Base-by-base conservation (phyloP, 2,329 filamentous ascomycete genomes). In the Penicillium sp. region DNA sequence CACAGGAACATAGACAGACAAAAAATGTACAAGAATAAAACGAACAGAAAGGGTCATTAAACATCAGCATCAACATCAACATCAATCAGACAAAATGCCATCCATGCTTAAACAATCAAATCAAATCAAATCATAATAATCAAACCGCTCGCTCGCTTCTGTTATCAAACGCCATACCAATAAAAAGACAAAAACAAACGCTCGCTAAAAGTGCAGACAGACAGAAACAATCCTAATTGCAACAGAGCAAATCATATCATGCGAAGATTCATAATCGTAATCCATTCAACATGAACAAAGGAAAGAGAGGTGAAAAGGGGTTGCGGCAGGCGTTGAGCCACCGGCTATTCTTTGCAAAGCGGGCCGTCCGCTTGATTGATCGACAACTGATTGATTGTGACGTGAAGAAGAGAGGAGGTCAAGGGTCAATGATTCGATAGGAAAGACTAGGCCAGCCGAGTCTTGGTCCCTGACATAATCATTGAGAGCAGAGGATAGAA, bases 251-350 rank as follows among this genome's bases (percentile, higher is more conserved):
- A 12, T 21, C 43, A 49, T 54, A 59, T 57, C 55, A 51, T 58
- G 53, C n/a, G 30, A 59, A 57, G 50, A 42, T 33, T 45, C 50
- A 57, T 47, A 24, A 42, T 47, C 23, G 26, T 35, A 50, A 56
- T 45, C 51, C 48, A 57, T 57, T 45, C 47, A 52, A 60, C 57
- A 56, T 59, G 60, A 61, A 62, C 59, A 60, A 57, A 59, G 57
- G 59, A 57, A 55, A 58, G 38, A 21, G 28, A 50, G 38, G 48
- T 21, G 9, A 20, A 20, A 38, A 33, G 14, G 28, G 21, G 11
- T 20, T 24, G n/a, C 9, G 35, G 40, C 16, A 24, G 49, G 61
- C 61, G 60, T 63, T 48, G 60, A 60, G 61, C 61, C 55, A 55
- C 51, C 56, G 50, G 56, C 56, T 47, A 47, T 52, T 55, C 51